Base-by-base conservation (phyloP, 2,329 filamentous ascomycete species). In the Hypoxylon sp. region DNA sequence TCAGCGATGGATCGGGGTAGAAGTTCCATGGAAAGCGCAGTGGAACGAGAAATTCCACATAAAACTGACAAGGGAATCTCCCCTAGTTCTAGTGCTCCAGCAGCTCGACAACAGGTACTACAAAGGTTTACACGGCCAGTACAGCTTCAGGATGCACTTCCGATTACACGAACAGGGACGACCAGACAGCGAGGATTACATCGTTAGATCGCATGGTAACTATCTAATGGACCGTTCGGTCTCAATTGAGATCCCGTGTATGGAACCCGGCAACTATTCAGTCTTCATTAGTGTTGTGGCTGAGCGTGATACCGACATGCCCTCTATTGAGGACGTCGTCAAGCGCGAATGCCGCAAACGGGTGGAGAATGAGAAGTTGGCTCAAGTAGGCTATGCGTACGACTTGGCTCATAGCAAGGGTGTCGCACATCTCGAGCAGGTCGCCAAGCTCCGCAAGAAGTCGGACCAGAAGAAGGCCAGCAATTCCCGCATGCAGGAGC, bases 41-140 rank as follows among this genome's bases (percentile, higher is more conserved):
- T 90, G 89, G 75, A 86, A 89, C 71, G 84, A 89, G 65, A 89
- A 88, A 73, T 90, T 90, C 74, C 82, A 86, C 64, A 85, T 91
- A 74, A 84, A 82, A 51, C 77, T 90, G 6, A 84, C 83, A 19
- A 83, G 86, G 56, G 81, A 87, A 35, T 87, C 87, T 0, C 87
- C 88, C 0, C 80, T 90, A 1, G 85, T 90, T 17, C 76, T 91
- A 2, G 86, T 88, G 0, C 80, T 91, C 1, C 87, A 87, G 4
- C 88, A 91, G 77, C 84, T 91, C 17, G 88, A 91, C 73, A 81
- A 83, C 32, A 82, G 88, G 21, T 91, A 90, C 75, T 91, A 89
- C 75, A 84, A 84, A 67, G 89, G 88, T 2, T 82, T 91, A 0
- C 80, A 85, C 35, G 89, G 89, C 7, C 86, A 89, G 74, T 91